A percentile compares a stretch with the other conserved stretches of the same genome.
Conservation (phyloP, 108 stramenopile species). For the Cyclotella choctawhatcheeana region DNA sequence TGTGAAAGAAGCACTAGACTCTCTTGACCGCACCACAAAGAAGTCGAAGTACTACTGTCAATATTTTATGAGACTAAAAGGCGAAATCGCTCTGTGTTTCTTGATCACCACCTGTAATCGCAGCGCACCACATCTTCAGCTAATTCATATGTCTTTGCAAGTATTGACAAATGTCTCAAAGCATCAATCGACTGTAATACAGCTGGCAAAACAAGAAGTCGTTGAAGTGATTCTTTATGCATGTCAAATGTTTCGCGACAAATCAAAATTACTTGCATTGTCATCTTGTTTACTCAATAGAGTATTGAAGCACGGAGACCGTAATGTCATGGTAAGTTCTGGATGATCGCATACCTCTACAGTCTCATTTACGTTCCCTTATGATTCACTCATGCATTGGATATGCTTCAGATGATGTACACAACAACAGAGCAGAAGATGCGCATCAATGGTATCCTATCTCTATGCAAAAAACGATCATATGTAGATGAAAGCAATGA, state of each 20-base stretch:
- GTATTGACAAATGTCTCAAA: constrained; percentile 80
- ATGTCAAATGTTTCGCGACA: constrained; percentile 91
- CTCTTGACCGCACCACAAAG: constrained; percentile 73
- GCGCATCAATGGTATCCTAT: constrained; percentile 22
- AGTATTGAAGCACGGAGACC: constrained; percentile 2
- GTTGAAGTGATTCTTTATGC: constrained; percentile 77
- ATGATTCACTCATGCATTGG: too few species aligned
- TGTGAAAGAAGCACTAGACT: constrained; percentile 71
- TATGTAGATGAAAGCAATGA: constrained; percentile 1
- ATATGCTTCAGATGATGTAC: constrained; percentile 2
- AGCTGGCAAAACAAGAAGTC: constrained; percentile 51
- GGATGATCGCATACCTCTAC: not conserved
- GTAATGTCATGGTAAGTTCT: constrained; percentile 12
- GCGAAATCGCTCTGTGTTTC: constrained; percentile 69
- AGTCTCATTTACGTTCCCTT: not conserved
- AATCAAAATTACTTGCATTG: constrained; percentile 29
- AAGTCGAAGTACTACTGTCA: constrained; percentile 73
- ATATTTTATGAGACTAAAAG: constrained; percentile 62
- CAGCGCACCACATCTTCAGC: constrained; percentile 88
- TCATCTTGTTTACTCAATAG: constrained; percentile 38
- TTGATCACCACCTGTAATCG: constrained; percentile 88
- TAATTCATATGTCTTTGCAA: constrained; percentile 68
- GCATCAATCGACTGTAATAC: constrained; percentile 47
- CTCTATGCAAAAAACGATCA: constrained; percentile 24
- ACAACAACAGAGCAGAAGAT: constrained; percentile 25